These are phyloP conservation scores for Ramalina intermedia DNA, from an alignment of 495 filamentous ascomycete species.

Conservation along the genomic window DNA sequence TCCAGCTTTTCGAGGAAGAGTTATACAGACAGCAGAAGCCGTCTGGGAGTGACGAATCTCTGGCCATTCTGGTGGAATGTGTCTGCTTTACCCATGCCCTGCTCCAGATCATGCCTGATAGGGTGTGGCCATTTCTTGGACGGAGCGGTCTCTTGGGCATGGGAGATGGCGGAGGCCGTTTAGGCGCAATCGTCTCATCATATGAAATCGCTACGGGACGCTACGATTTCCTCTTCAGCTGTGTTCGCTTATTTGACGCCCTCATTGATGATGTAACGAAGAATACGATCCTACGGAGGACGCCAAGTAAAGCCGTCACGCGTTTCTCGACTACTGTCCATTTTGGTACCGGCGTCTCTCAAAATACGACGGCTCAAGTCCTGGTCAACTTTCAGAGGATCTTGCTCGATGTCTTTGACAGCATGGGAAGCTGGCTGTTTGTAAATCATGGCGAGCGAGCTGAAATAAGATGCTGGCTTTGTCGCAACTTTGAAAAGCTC, in stretches of 20 bases:
- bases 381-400: conserved; percentile 55
- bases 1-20: conserved; percentile 69
- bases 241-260: conserved; percentile 55
- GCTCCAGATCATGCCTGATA: conserved; percentile 52
- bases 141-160: conserved; percentile 61
- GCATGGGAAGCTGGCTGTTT: conserved; percentile 71
- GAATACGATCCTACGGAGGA: conserved; percentile 56
- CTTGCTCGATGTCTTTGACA: conserved; percentile 69
- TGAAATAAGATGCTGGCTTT: conserved; percentile 42
- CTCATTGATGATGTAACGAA: conserved; percentile 62
- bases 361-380: conserved; percentile 60
- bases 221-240: conserved; percentile 62
- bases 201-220: conserved; percentile 61
- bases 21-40: conserved; percentile 20
- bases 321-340: conserved; percentile 39
- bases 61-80: conserved; percentile 56
- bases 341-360: conserved; percentile 55
- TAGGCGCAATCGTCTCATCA: conserved; percentile 57
- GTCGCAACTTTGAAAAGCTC: conserved; percentile 53
- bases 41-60: conserved; percentile 38
- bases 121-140: conserved; percentile 81
- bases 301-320: conserved; percentile 33
- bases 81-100: conserved; percentile 64
- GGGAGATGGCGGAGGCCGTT: conserved; percentile 54
- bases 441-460: conserved; percentile 48